A percentile compares a stretch with the other conserved stretches of the same genome.
These are phyloP conservation scores for Endogone sp. DNA, from an alignment of 192 early-diverging fungal species.

Conservation along the genomic window DNA sequence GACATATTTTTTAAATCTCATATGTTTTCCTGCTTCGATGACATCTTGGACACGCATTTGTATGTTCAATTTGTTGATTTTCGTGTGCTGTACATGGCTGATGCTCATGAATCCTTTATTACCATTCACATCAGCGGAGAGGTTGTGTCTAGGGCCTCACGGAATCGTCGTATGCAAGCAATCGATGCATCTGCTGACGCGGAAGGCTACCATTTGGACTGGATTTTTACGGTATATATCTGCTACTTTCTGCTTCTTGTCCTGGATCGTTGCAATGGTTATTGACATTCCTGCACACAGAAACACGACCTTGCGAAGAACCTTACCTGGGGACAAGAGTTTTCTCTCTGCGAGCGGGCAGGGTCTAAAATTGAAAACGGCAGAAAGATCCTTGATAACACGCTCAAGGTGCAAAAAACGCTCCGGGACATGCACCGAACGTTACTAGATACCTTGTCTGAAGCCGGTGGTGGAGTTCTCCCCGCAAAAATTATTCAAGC, in stretches of 20 bases:
- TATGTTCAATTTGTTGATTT: slow-evolving; percentile 16
- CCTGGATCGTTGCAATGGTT: background rate
- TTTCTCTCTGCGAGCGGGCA: slow-evolving; percentile 16
- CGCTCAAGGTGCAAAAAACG: slow-evolving; percentile 14
- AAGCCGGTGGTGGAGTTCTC: background rate
- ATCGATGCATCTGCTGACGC: slow-evolving; percentile 16
- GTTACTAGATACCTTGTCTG: slow-evolving; percentile 12
- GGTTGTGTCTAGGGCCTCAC: slow-evolving; percentile 18
- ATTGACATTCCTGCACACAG: slow-evolving; percentile 3
- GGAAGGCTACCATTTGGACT: slow-evolving; percentile 19
- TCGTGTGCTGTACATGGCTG: background rate
- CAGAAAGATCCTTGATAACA: slow-evolving; percentile 9
- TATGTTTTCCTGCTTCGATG: slow-evolving; percentile 20
- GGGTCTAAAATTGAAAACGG: slow-evolving; percentile 11
- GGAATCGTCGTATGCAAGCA: slow-evolving; percentile 12
- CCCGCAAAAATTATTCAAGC: slow-evolving; percentile 1
- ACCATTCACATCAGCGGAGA: slow-evolving; percentile 18
- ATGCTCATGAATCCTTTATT: slow-evolving; percentile 10
- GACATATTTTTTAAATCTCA: slow-evolving; percentile 11
- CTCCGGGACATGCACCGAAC: slow-evolving; percentile 14
- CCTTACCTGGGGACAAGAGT: slow-evolving; percentile 9
- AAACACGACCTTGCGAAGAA: slow-evolving; percentile 13
- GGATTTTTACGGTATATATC: slow-evolving; percentile 23
- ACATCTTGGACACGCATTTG: slow-evolving; percentile 10
- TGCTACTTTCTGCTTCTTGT: background rate